Conservation (phyloP, 2,329 filamentous ascomycete genomes). For the Colletotrichum kahawae region DNA sequence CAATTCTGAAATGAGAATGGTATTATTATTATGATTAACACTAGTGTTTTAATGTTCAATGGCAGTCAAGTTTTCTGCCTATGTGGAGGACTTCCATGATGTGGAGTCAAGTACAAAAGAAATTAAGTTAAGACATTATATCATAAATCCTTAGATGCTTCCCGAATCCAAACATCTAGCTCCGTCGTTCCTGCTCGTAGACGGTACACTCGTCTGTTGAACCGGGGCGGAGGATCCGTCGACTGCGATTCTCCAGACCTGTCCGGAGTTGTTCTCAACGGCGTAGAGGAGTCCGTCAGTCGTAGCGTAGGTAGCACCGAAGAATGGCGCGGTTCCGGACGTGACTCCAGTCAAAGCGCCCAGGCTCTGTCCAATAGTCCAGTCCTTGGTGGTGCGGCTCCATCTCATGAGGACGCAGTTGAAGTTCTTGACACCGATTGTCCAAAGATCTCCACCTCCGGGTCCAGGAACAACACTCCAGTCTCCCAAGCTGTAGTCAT, state of each 20-base stretch:
- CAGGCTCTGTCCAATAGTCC: conserved; percentile 9
- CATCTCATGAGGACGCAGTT: conserved; percentile 19
- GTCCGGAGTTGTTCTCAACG: conserved; percentile 24
- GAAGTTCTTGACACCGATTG: conserved; percentile 13
- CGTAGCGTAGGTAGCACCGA: conserved; percentile 24
- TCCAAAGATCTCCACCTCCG: conserved; percentile 21
- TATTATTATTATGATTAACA: background rate
- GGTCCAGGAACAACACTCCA: conserved; percentile 25
- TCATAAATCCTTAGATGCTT: background rate
- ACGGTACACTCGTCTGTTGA: background rate
- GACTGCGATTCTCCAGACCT: conserved; percentile 27
- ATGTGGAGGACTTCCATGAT: background rate
- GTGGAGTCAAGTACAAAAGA: background rate
- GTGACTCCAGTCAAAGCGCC: conserved; percentile 11
- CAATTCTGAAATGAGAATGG: background rate
- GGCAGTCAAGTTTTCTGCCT: background rate
- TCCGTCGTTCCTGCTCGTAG: conserved; percentile 6
- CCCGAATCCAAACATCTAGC: conserved; percentile 15
- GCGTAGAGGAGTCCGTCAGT: conserved; percentile 23
- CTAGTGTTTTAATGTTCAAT: background rate
- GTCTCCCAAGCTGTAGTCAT: conserved; percentile 15
- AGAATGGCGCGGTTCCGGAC: background rate
- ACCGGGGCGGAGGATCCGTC: background rate
- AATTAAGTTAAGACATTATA: background rate
- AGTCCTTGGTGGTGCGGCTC: conserved; percentile 4